Percentiles rank a stretch among this genome's conserved stretches.
Conservation (phyloP, 371 early-diverging fungal genomes). For the Neoconidiobolus thromboides region DNA sequence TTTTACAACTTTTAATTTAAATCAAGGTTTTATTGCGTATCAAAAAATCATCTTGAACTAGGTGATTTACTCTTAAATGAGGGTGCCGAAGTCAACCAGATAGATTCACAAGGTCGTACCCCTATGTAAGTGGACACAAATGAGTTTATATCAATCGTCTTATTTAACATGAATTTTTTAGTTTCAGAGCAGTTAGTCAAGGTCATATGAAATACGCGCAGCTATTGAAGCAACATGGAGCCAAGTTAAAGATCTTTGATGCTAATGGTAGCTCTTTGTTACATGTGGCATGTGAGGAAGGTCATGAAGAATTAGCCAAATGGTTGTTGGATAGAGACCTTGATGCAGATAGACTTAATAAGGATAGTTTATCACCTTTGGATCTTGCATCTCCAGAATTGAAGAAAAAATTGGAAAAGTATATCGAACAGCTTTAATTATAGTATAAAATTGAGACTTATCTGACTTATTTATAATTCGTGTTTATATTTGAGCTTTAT, state of each 20-base stretch:
- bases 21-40: too few species aligned
- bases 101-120: too few species aligned
- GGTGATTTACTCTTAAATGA: too few species aligned
- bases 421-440: too few species aligned
- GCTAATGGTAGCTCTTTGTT: not conserved
- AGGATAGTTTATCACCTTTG: constrained; percentile 6
- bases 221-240: not conserved
- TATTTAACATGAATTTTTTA: not conserved
- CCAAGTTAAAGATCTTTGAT: not conserved
- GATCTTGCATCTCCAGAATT: constrained; percentile 7
- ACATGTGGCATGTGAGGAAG: constrained; percentile 10
- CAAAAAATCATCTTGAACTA: too few species aligned
- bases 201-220: not conserved
- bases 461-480: too few species aligned
- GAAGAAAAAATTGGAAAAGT: not conserved
- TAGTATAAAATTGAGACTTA: too few species aligned
- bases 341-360: constrained; percentile 7
- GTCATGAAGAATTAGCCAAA: not conserved
- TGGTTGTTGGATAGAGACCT: constrained; percentile 7
- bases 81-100: too few species aligned
- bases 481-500: too few species aligned
- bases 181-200: not conserved
- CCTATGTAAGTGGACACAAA: too few species aligned
- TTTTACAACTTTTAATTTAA: too few species aligned
- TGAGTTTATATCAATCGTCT: too few species aligned